These are phyloP conservation scores for Gynostemma pentaphyllum DNA, from an alignment of 306 rosid genomes.

Conservation along the genomic window DNA sequence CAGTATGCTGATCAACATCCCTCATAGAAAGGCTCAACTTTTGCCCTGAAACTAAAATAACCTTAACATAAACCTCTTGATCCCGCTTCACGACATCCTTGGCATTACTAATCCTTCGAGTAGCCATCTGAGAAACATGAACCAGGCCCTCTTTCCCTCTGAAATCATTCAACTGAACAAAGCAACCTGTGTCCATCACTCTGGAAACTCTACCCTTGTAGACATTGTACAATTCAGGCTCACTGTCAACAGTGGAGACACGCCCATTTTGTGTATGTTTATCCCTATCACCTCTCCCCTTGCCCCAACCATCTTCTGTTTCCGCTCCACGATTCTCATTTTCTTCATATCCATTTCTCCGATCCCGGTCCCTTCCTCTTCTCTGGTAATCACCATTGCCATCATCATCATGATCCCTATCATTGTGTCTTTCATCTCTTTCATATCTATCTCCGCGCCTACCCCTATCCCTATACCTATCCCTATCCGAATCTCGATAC, in stretches of 20 bases:
- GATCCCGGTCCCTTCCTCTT: constrained; percentile 26
- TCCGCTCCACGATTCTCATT: constrained; percentile 26
- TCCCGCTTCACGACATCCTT: constrained; percentile 79
- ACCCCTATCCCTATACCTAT: constrained; percentile 10
- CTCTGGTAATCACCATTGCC: constrained; percentile 13
- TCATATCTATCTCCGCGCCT: constrained; percentile 16
- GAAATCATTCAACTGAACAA: constrained; percentile 59
- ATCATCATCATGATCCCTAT: constrained; percentile 16
- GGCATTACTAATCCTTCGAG: constrained; percentile 57
- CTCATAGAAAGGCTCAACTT: constrained; percentile 84
- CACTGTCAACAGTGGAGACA: constrained; percentile 31
- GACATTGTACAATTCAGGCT: constrained; percentile 56
- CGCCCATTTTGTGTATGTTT: constrained; percentile 18
- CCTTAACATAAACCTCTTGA: constrained; percentile 74
- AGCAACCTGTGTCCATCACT: constrained; percentile 83
- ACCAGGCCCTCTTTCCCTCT: constrained; percentile 86
- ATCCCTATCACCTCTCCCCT: constrained; percentile 24
- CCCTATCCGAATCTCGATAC: constrained; percentile 4
- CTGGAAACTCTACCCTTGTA: constrained; percentile 69
- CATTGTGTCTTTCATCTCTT: constrained; percentile 19
- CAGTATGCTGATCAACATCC: constrained; percentile 73
- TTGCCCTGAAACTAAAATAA: constrained; percentile 60
- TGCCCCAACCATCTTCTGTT: constrained; percentile 16
- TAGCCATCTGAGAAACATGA: constrained; percentile 80
- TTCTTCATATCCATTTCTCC: constrained; percentile 23